A percentile compares a stretch with the other conserved stretches of the same genome.
Conservation (phyloP, 768 basidiomycete species). For the Tulasnella sp. region DNA sequence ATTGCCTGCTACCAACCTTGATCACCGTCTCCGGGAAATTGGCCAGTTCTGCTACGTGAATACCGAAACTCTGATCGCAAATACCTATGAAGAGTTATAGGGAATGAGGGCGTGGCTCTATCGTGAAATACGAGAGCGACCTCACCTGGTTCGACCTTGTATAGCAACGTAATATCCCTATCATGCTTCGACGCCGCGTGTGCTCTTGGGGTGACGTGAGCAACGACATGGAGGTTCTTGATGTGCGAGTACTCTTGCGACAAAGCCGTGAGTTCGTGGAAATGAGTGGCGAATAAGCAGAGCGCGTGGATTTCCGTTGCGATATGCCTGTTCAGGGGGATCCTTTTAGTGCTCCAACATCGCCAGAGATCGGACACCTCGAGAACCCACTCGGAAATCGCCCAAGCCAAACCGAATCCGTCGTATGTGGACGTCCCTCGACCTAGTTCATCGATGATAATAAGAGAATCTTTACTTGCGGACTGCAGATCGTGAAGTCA, state of each 20-base stretch:
- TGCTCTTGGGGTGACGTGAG: constrained; percentile 65
- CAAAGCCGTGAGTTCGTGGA: constrained; percentile 92
- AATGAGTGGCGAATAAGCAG: constrained; percentile 96
- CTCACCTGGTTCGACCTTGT: constrained; percentile 74
- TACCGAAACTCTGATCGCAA: constrained; percentile 97
- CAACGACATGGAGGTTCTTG: constrained; percentile 93
- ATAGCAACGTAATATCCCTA: constrained; percentile 76
- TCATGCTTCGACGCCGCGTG: constrained; percentile 44
- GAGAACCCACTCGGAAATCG: constrained; percentile 84
- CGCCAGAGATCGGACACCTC: background rate
- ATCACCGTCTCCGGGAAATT: constrained; percentile 96
- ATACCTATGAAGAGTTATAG: constrained; percentile 51
- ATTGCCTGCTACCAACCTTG: constrained; percentile 50
- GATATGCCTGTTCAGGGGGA: constrained; percentile 61
- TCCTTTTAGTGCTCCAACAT: background rate
- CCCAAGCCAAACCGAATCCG: constrained; percentile 97
- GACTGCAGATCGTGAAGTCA: constrained; percentile 48
- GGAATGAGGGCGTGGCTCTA: background rate
- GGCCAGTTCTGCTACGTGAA: constrained; percentile 94
- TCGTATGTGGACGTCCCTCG: constrained; percentile 96
- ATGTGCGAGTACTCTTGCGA: constrained; percentile 83
- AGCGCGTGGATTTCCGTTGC: constrained; percentile 89
- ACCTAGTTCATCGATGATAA: constrained; percentile 97
- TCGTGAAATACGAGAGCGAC: background rate
- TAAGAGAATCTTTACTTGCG: constrained; percentile 85